Evolutionary conservation across 163 green algal species (phyloP).

Genomic region (Scenedesmus sp.): DNA sequence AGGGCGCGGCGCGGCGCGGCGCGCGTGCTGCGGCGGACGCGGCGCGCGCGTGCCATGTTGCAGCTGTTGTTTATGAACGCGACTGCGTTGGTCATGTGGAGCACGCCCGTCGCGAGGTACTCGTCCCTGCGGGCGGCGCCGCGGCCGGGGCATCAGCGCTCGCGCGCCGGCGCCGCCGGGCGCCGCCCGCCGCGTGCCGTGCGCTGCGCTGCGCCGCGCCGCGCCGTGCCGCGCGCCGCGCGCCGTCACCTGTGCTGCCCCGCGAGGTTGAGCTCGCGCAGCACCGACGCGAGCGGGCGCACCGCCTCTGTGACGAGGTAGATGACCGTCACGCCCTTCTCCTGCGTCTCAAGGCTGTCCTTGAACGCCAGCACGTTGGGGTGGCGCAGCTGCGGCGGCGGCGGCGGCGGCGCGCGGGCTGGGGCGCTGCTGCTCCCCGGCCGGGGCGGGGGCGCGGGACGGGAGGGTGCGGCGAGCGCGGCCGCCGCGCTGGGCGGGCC

Average conservation of each 20-base stretch:
- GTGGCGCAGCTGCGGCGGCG: constrained; percentile 84
- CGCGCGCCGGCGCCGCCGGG: too few species aligned
- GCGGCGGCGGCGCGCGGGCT: too few species aligned
- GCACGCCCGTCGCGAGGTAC: constrained; percentile 93
- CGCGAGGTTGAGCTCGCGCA: constrained; percentile 79
- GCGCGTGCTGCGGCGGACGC: background rate
- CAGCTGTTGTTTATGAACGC: constrained; percentile 98
- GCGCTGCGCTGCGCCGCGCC: too few species aligned
- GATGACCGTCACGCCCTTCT: constrained; percentile 77
- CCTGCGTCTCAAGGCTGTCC: constrained; percentile 88
- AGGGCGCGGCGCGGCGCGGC: background rate
- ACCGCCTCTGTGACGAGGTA: constrained; percentile 97
- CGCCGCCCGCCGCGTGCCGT: too few species aligned
- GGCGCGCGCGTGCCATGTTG: constrained; percentile 79
- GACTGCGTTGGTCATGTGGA: constrained; percentile 88
- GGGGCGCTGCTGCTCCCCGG: background rate
- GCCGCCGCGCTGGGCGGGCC: constrained; percentile 16
- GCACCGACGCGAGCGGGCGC: constrained; percentile 75
- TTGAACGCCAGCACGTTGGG: constrained; percentile 94
- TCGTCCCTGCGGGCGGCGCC: constrained; percentile 69
- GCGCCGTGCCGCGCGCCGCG: too few species aligned
- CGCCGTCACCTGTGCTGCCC: constrained; percentile 62
- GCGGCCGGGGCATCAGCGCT: too few species aligned
- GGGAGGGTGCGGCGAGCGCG: too few species aligned
- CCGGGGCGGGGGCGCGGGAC: too few species aligned